Conservation (phyloP, 208 protist species). For the Acanthamoeba polyphaga region DNA sequence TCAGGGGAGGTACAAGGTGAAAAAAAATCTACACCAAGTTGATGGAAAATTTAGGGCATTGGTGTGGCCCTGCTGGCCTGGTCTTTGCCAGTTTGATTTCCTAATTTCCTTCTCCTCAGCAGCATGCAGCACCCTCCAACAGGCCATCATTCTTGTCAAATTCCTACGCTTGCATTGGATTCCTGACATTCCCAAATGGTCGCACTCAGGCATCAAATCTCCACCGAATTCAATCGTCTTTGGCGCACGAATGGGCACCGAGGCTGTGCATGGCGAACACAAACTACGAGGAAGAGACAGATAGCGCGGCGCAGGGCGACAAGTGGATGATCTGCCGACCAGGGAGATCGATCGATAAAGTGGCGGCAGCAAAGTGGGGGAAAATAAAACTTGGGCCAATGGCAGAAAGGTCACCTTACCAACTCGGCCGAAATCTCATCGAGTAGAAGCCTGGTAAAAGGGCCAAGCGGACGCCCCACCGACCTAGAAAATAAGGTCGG, state of each 20-base stretch:
- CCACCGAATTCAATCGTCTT: background rate
- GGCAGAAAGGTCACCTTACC: background rate
- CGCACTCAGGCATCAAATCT: background rate
- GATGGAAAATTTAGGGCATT: no score
- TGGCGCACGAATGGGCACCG: background rate
- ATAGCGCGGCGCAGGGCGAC: background rate
- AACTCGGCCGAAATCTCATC: constrained; percentile 11
- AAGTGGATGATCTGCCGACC: background rate
- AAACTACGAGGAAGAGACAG: background rate
- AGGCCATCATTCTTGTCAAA: no score
- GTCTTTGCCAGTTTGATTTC: no score
- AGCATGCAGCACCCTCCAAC: no score
- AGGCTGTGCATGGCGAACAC: background rate
- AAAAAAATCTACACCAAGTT: no score
- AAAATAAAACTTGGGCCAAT: background rate
- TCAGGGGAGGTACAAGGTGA: no score
- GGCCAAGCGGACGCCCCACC: background rate
- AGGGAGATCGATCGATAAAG: background rate
- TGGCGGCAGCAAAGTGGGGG: constrained; percentile 1
- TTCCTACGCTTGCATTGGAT: no score
- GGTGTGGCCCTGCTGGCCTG: no score
- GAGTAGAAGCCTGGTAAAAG: background rate
- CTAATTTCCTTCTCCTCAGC: no score
- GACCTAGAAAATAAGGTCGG: background rate
- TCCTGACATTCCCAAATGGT: no score